Conservation (phyloP, 495 filamentous ascomycete species). For the Aspergillus ostianus region DNA sequence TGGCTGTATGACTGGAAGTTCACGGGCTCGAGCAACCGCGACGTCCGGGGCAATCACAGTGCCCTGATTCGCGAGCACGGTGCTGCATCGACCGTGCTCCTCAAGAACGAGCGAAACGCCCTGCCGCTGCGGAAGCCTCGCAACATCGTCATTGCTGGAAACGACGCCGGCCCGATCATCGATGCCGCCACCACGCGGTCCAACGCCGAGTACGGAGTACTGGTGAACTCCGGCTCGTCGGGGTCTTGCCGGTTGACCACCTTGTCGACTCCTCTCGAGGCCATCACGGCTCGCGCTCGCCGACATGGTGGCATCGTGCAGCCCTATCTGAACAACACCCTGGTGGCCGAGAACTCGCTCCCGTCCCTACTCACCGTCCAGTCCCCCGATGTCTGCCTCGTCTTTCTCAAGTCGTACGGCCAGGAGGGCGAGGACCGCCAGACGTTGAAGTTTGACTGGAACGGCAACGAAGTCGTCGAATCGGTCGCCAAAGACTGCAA, state of each 20-base stretch:
- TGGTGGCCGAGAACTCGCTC: slow-evolving; percentile 37
- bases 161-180: slow-evolving; percentile 57
- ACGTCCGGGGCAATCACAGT: slow-evolving; percentile 55
- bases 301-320: slow-evolving; percentile 44
- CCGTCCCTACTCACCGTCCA: slow-evolving; percentile 35
- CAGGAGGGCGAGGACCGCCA: slow-evolving; percentile 56
- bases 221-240: slow-evolving; percentile 59
- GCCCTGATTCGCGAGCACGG: slow-evolving; percentile 55
- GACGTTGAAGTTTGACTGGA: slow-evolving; percentile 49
- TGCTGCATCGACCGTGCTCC: slow-evolving; percentile 56
- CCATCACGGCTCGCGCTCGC: slow-evolving; percentile 56
- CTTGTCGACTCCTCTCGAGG: slow-evolving; percentile 56
- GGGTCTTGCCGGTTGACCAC: slow-evolving; percentile 53
- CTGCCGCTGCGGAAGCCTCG: slow-evolving; percentile 52
- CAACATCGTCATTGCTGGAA: slow-evolving; percentile 58
- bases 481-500: slow-evolving; percentile 54
- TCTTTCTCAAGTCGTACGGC: slow-evolving; percentile 56
- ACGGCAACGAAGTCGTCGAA: slow-evolving; percentile 55
- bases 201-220: slow-evolving; percentile 53
- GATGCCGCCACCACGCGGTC: slow-evolving; percentile 42
- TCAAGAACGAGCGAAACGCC: slow-evolving; percentile 58
- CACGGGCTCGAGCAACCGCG: slow-evolving; percentile 44
- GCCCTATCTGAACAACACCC: slow-evolving; percentile 38
- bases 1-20: slow-evolving; percentile 49
- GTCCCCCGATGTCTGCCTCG: slow-evolving; percentile 58